Evolutionary conservation across 2,329 filamentous ascomycete species (phyloP), one percentile per base, ranked within the genome.

Genomic region (Lecanicillium sp.): DNA sequence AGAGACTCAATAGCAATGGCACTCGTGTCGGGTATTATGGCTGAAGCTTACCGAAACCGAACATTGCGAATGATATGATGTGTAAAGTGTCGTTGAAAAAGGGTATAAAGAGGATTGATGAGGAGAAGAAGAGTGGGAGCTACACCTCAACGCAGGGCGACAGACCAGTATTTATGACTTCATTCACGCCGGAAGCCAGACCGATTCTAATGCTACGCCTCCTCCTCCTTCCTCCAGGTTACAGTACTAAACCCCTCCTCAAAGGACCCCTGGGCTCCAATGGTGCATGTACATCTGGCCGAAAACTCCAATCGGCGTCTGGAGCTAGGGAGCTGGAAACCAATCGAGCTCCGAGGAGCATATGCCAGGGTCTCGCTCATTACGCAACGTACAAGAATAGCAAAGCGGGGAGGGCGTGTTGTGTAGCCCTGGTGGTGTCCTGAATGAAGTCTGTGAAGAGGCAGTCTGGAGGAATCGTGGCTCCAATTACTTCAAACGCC

Each of bases 21-120:
- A n/a, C n/a, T n/a, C 4, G 9, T 14, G 19, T n/a, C 32, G 14
- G 19, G n/a, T n/a, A n/a, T n/a, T n/a, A n/a, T n/a, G 14, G 35
- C 32, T 40, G 7, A 8, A 5, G 15, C 48, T 37, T 41, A 43
- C 42, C 48, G 37, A 50, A 50, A 35, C 48, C 48, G 32, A 46
- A 50, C 48, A 50, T 50, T 36, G 29, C 41, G 48, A 33, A 19
- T 27, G 11, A n/a, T n/a, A n/a, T n/a, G 33, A 20, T 24, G 10
- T 32, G 14, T 49, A 2, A n/a, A 24, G 24, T n/a, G 6, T 17
- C 10, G 6, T 12, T 19, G 19, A 14, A 37, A 11, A 43, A 11
- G 20, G 38, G 36, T 33, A 35, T 27, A 15, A n/a, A n/a, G n/a
- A 29, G 15, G 20, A 20, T 33, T 14, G 11, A 35, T 37, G 5